Base-by-base conservation (phyloP, 2,329 filamentous ascomycete genomes). In the Colletotrichum sp. region DNA sequence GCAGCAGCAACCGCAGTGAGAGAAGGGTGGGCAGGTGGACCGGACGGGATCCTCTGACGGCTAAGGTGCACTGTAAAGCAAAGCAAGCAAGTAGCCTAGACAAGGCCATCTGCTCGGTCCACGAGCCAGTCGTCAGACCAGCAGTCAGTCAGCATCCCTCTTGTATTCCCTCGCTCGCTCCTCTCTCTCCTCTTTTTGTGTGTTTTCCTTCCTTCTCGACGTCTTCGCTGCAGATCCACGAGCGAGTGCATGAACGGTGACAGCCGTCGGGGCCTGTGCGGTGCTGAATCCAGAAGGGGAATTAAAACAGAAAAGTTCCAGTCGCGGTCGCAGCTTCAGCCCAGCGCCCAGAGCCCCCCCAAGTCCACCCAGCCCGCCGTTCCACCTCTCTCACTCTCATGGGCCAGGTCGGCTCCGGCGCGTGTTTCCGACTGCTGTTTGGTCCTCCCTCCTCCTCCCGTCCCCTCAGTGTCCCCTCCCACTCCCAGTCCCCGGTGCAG, bases 341-440 rank as follows among this genome's bases (percentile, higher is more conserved):
- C 57, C 24, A 60, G 57, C 44, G 44, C 44, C 44, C 44, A 49
- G 59, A 62, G 59, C 18, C 18, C 28, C 26, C 28, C 28, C 28
- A 9, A 30, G 26, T 30, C 32, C 62, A 26, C 24, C 55, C 55
- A 28, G 21, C 13, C 52, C 16, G 13, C 5, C 24, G 26, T 65
- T 32, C 70, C 44, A 49, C 44, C 44, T 49, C 44, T n/a, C 32
- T 39, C 39, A 32, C 69, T 44, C 52, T 49, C 44, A 49, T 49
- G 44, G 44, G 44, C 63, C 72, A 65, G 66, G 74, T 71, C 76
- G 72, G 75, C 69, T 77, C 72, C 30, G 76, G 77, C 72, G 77
- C 77, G 65, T 78, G 77, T 70, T 73, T 73, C 73, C 36, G 71
- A 76, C 18, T 59, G 75, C 71, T 75, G 70, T 75, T 77, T 78